phyloP scores from a whole-genome alignment of 495 filamentous ascomycete genomes.

The Acidomyces sp. region DNA sequence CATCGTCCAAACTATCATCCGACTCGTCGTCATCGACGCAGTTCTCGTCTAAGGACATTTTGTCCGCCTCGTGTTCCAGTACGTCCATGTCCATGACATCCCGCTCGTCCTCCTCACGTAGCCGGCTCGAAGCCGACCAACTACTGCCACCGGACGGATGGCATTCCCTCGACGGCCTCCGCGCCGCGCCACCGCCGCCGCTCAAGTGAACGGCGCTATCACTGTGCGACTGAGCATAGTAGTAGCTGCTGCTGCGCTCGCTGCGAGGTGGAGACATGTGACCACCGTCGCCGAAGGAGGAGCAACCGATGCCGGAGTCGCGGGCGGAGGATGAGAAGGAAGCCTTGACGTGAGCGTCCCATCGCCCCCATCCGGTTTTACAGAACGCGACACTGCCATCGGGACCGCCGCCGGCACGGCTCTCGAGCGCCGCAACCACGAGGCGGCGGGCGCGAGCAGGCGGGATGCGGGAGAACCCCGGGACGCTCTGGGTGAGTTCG shows the following conservation, averaged over 20 bases:
- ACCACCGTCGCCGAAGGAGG: conserved; percentile 17
- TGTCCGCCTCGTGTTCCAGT: conserved; percentile 76
- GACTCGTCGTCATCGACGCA: conserved; percentile 60
- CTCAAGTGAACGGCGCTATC: conserved; percentile 19
- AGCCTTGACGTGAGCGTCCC: conserved; percentile 69
- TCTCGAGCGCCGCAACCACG: conserved; percentile 73
- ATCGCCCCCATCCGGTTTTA: conserved; percentile 95
- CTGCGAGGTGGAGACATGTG: conserved; percentile 16
- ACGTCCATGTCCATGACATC: conserved; percentile 49
- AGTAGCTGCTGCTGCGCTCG: conserved; percentile 18
- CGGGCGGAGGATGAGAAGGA: too few species aligned
- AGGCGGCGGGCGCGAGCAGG: conserved; percentile 83
- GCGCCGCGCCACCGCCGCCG: too few species aligned
- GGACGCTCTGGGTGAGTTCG: conserved; percentile 80
- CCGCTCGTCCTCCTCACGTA: conserved; percentile 41
- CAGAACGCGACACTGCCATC: conserved; percentile 77
- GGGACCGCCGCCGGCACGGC: conserved; percentile 49
- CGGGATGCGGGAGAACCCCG: conserved; percentile 81
- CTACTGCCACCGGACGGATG: conserved; percentile 44
- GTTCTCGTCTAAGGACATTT: conserved; percentile 85
- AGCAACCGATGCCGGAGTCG: conserved; percentile 19
- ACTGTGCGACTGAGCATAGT: conserved; percentile 29
- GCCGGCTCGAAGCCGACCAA: conserved; percentile 51
- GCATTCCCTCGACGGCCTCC: conserved; percentile 35
- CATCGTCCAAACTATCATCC: conserved; percentile 69